Evolutionary conservation across 75 land plant species (phyloP), one percentile per base, ranked within the genome.

Genomic region (Adiantum capillusveneris): DNA sequence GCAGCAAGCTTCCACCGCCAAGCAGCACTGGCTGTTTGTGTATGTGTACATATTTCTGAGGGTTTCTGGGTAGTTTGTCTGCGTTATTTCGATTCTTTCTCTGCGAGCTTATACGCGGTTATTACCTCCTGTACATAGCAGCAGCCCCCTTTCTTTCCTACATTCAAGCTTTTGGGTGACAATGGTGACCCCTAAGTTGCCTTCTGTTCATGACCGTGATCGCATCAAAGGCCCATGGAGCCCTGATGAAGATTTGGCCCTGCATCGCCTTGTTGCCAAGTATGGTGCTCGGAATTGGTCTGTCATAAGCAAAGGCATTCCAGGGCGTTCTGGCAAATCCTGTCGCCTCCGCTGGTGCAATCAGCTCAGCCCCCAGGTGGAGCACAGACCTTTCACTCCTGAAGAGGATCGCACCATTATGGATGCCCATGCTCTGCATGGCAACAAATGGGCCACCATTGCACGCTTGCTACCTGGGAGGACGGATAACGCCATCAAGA

Each of bases 191-290:
- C 9, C 37, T 3, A 34, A 34, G 3, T 3, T 9, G 3, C 3
- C 37, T 34, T 9, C 9, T 34, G 3, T 34, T 9, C 3, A 34
- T 34, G 37, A 34, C 7, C 37, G 37, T 3, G 37, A 34, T 34
- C 79, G 91, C 59, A 84, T 84, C 53, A 87, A 87, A 43, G 91
- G 91, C 9, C 91, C 91, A 5, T 87, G 91, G 91, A 87, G 91
- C 55, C 88, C 91, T 1, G 91, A 87, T 48, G 91, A 87, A 41
- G 91, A 87, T 44, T 81, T 79, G 0, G 74, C 76, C 2, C 65
- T 87, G 14, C 74, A 72, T 69, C 64, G 53, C 39, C 69, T 81
- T 6, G 91, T 87, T n/a, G 75, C 84, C 65, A 72, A 81, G 63
- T 75, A 81, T 29, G 91, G 88, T 1, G 79, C 91, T 17, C 29